These are phyloP conservation scores for Cardamine chenopodiifolia DNA, from an alignment of 345 rosid genomes.

Conservation along the genomic window DNA sequence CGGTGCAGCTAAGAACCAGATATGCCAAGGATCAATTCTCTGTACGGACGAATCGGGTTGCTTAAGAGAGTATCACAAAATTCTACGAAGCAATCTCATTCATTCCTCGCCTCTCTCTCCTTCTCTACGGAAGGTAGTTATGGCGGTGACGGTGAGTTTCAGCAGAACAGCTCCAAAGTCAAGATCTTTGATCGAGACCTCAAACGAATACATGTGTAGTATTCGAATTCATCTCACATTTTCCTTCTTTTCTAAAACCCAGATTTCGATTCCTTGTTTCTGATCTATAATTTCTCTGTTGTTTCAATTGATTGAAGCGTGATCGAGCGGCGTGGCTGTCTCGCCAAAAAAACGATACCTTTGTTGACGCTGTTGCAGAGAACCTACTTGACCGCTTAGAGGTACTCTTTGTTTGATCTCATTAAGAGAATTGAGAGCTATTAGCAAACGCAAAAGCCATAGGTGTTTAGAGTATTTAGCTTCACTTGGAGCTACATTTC, in stretches of 20 bases:
- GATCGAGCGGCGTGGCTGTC: constrained; percentile 95
- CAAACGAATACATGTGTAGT: constrained; percentile 76
- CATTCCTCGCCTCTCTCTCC: constrained; percentile 30
- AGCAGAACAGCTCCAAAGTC: constrained; percentile 50
- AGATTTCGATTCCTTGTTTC: not conserved
- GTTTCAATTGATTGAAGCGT: constrained; percentile 65
- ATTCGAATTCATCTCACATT: not conserved
- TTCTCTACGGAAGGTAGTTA: constrained; percentile 48
- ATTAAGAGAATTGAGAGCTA: not conserved
- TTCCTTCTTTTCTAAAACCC: not conserved
- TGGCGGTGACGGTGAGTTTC: constrained; percentile 47
- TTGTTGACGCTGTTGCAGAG: constrained; percentile 89
- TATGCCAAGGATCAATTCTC: constrained; percentile 33
- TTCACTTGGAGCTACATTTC: not conserved
- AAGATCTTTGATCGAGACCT: constrained; percentile 85
- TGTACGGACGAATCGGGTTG: constrained; percentile 18
- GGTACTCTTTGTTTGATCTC: constrained; percentile 45
- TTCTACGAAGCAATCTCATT: constrained; percentile 1
- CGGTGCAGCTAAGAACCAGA: constrained; percentile 18
- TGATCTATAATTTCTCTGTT: not conserved
- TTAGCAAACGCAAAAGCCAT: not conserved
- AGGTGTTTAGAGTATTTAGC: not conserved
- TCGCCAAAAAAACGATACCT: constrained; percentile 58
- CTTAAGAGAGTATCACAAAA: not conserved
- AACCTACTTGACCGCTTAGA: constrained; percentile 87